Conservation (phyloP, 139 green algal genomes). For the Coccomyxa sp. region DNA sequence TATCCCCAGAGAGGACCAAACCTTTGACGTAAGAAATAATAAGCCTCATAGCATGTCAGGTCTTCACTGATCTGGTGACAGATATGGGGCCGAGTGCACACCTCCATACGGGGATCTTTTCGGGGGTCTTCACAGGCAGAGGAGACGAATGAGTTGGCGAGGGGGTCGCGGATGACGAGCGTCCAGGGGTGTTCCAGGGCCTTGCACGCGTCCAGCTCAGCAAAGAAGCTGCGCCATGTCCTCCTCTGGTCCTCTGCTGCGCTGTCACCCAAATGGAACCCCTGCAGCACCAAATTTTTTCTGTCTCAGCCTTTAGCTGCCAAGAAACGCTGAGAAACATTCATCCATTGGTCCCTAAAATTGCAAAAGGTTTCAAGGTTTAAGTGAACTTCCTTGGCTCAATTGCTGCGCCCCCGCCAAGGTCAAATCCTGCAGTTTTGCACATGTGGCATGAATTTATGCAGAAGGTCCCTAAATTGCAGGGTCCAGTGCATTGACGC, state of each 20-base stretch:
- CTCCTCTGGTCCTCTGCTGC: slow-evolving; percentile 1
- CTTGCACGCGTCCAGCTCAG: slow-evolving; percentile 18
- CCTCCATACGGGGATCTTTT: background rate
- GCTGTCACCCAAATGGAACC: slow-evolving; percentile 51
- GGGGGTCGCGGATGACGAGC: slow-evolving; percentile 44
- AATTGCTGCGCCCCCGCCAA: background rate
- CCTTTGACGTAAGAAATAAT: no score
- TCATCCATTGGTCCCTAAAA: no score
- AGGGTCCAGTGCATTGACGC: background rate
- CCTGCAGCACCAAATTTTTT: slow-evolving; percentile 13
- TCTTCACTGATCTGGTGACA: background rate
- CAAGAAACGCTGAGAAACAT: background rate
- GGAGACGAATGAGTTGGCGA: slow-evolving; percentile 59
- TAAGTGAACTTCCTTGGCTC: background rate
- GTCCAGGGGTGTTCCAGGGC: slow-evolving; percentile 43
- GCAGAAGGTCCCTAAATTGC: background rate
- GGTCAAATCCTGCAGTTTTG: no score
- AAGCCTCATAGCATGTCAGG: background rate
- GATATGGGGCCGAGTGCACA: background rate
- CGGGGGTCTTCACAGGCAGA: background rate
- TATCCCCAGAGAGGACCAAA: no score
- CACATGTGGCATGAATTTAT: background rate
- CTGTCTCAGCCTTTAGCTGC: background rate
- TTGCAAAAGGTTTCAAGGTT: background rate
- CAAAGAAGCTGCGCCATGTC: slow-evolving; percentile 15